Evolutionary conservation across 345 rosid genomes (phyloP), one percentile per base, ranked within the genome.

Genomic region (Punica granatum): DNA sequence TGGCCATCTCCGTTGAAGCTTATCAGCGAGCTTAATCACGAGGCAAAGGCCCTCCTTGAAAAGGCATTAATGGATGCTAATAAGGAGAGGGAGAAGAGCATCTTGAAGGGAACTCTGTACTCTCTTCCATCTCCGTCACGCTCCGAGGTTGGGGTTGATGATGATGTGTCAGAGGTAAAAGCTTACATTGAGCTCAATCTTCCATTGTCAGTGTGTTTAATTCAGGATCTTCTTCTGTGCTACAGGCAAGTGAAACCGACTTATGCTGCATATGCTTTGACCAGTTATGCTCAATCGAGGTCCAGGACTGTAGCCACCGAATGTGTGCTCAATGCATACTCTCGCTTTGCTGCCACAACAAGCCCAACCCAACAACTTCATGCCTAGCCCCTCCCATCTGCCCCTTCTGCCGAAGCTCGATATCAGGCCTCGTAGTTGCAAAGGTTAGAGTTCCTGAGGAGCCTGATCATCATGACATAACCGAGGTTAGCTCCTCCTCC

Each of bases 1-100:
- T 95, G 99, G 99, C 99, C 99, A 30, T 83, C 98, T 0, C 98
- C 99, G 18, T 80, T 95, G 61, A 95, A 95, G 76, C 88, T 95
- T 84, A 92, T 95, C 74, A 85, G 95, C 18, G 99, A 94, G 74
- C 92, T 94, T 54, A 83, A 88, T 59, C 85, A 83, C 6, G 99
- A 92, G 64, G 97, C 98, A 1, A 92, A 92, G 72, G 80, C 80
- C 1, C 84, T 94, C 18, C 69, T 94, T 28, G 99, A 94, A 67
- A 81, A 72, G 63, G 99, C 99, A 63, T 63, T 94, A 58, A 86
- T 87, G 92, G 88, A 91, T 8, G 95, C 92, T 53, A 91, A 89
- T 76, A 84, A 74, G 77, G 92, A 85, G 74, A 85, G 97, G 76
- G 99, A 94, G 77, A 91, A 84, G 77, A 85, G 80, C 58, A 89